Evolutionary conservation across 1,284 basidiomycete species (phyloP), one percentile per base, ranked within the genome.

Genomic region (Vanrija humicola): DNA sequence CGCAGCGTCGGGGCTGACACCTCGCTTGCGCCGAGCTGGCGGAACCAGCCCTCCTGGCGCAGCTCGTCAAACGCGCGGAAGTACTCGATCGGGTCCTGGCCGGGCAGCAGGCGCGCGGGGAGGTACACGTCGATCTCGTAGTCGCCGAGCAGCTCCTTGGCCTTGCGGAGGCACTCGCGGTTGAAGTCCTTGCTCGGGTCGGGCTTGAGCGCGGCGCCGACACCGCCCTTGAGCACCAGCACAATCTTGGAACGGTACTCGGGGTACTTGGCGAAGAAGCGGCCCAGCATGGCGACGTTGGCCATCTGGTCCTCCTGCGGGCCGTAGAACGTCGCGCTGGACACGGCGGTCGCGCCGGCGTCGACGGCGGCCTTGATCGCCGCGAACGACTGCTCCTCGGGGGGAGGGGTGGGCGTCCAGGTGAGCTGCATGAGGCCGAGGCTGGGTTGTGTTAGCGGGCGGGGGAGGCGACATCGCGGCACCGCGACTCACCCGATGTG

Each of bases 361-460:
- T 87, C 76, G 12, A 82, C 82, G 3, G 84, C 82, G 2, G 74
- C 69, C 66, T 83, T 85, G 77, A 88, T 84, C 6, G 83, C 77
- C 39, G 79, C 81, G 57, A 87, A 86, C 10, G 80, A 80, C 18
- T 81, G 75, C 50, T 83, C 81, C 45, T 87, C 83, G 0, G 82
- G 68, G 3, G 78, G 72, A 12, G 77, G 78, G 23, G 62, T 66
- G 16, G 79, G 75, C 40, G 60, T 78, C 67, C 65, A 82, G 63
- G 81, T 83, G 74, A 84, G 79, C 70, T 79, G 74, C 83, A 84
- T 84, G 48, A 83, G 70, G 2, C 82, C 82, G 74, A 67, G 63
- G 38, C 61, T 61, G 43, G 38, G n/a, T 21, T 14, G 18, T 38
- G 18, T 44, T 16, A 5, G 42, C 21, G 21, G 21, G 21, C 3